A percentile compares a stretch with the other conserved stretches of the same genome.
phyloP scores from a whole-genome alignment of 2,329 filamentous ascomycete species.

The Westerdykella ornata region DNA sequence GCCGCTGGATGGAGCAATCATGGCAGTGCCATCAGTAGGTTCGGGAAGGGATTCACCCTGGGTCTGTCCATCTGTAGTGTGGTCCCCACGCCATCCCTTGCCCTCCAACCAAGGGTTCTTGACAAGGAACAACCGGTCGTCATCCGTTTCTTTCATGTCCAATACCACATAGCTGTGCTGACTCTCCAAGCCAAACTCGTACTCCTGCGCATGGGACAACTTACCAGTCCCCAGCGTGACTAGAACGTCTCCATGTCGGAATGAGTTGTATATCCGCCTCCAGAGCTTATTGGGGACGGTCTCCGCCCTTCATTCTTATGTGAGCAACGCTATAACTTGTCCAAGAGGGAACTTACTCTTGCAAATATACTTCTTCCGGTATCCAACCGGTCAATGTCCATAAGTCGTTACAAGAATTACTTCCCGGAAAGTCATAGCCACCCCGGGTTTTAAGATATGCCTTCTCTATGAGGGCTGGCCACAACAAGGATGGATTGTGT shows the following conservation, averaged over 20 bases:
- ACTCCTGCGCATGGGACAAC: constrained; percentile 69
- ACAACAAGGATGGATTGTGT: constrained; percentile 71
- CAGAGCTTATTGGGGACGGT: constrained; percentile 70
- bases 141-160: constrained; percentile 61
- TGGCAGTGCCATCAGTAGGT: neutral
- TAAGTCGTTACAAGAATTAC: constrained; percentile 91
- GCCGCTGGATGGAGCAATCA: neutral
- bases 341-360: constrained; percentile 48
- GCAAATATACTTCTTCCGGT: constrained; percentile 87
- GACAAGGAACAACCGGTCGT: constrained; percentile 64
- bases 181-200: constrained; percentile 71
- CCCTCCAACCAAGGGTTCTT: constrained; percentile 97
- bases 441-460: constrained; percentile 93
- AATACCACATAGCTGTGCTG: constrained; percentile 94
- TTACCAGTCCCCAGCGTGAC: constrained; percentile 86
- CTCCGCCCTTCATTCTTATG: constrained; percentile 57
- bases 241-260: constrained; percentile 71
- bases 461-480: constrained; percentile 91
- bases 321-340: neutral
- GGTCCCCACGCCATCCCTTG: constrained; percentile 58
- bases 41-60: neutral
- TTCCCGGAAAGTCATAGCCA: constrained; percentile 95
- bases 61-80: constrained; percentile 4
- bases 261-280: constrained; percentile 67
- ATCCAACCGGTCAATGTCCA: constrained; percentile 95